Evolutionary conservation across 805 yeast species (phyloP).

Genomic region (Candida manassasensis): DNA sequence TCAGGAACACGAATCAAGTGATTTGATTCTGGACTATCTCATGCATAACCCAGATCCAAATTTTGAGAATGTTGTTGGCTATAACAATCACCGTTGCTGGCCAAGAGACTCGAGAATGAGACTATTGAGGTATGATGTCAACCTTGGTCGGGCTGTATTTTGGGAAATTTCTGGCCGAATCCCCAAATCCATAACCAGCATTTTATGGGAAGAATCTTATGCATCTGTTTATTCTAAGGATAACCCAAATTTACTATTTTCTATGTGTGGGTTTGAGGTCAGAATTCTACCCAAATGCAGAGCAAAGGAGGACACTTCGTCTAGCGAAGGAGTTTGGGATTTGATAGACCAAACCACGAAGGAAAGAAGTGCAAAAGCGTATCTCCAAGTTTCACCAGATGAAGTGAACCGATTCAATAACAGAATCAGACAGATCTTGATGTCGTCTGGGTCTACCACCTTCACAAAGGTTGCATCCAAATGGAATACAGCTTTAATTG

Average conservation of each 20-base stretch:
- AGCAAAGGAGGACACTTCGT: slow-evolving; percentile 45
- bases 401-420: slow-evolving; percentile 79
- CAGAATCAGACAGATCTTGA: slow-evolving; percentile 79
- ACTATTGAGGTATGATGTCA: slow-evolving; percentile 84
- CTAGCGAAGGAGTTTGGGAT: slow-evolving; percentile 91
- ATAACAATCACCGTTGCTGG: slow-evolving; percentile 90
- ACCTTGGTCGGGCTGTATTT: slow-evolving; percentile 84
- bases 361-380: slow-evolving; percentile 87
- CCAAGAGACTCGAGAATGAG: slow-evolving; percentile 90
- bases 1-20: slow-evolving; percentile 66
- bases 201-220: slow-evolving; percentile 75
- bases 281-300: slow-evolving; percentile 77
- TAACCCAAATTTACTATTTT: slow-evolving; percentile 81
- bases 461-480: slow-evolving; percentile 90
- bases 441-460: slow-evolving; percentile 95
- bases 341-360: slow-evolving; percentile 63
- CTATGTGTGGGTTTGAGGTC: slow-evolving; percentile 95
- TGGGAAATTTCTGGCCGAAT: slow-evolving; percentile 84
- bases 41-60: slow-evolving; percentile 91
- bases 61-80: slow-evolving; percentile 79
- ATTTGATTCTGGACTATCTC: slow-evolving; percentile 67
- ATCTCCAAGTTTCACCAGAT: slow-evolving; percentile 72
- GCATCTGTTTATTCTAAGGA: slow-evolving; percentile 89
- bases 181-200: slow-evolving; percentile 66
- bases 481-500: slow-evolving; percentile 90